Evolutionary conservation across 106 monocot species (phyloP).

Genomic region (Triglochin maritima): DNA sequence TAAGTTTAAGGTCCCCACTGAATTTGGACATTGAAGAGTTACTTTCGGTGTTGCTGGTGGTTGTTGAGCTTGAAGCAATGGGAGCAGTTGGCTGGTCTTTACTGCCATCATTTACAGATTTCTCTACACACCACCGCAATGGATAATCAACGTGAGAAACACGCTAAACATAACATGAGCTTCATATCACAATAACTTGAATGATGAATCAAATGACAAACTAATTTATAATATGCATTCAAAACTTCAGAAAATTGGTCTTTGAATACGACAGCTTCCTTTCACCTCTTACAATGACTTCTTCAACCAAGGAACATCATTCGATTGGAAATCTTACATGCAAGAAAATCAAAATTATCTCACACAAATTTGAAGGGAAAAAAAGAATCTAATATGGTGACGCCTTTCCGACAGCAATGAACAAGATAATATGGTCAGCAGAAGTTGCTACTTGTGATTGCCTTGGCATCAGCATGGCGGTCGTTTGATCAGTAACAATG

Average conservation of each 20-base stretch:
- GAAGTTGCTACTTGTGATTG: too few species aligned
- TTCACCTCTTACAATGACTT: not conserved
- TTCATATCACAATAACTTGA: not conserved
- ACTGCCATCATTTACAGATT: conserved; percentile 22
- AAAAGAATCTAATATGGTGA: too few species aligned
- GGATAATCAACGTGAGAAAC: not conserved
- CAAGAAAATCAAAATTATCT: not conserved
- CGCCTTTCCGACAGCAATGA: too few species aligned
- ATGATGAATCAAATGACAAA: not conserved
- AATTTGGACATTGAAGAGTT: conserved; percentile 27
- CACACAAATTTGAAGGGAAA: not conserved
- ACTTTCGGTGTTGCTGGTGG: conserved; percentile 28
- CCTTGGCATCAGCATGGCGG: too few species aligned
- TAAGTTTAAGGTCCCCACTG: conserved; percentile 15
- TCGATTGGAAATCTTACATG: too few species aligned
- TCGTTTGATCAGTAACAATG: too few species aligned
- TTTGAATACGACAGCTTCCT: not conserved
- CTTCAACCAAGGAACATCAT: not conserved
- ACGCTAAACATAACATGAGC: not conserved
- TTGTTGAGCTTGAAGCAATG: conserved; percentile 26
- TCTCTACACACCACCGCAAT: conserved; percentile 9
- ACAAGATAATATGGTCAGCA: too few species aligned
- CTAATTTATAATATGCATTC: not conserved
- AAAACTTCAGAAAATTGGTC: not conserved
- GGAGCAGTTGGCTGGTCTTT: conserved; percentile 22